These are phyloP conservation scores for Warburgia ugandensis DNA, from an alignment of 164 flowering plant species.

Conservation along the genomic window DNA sequence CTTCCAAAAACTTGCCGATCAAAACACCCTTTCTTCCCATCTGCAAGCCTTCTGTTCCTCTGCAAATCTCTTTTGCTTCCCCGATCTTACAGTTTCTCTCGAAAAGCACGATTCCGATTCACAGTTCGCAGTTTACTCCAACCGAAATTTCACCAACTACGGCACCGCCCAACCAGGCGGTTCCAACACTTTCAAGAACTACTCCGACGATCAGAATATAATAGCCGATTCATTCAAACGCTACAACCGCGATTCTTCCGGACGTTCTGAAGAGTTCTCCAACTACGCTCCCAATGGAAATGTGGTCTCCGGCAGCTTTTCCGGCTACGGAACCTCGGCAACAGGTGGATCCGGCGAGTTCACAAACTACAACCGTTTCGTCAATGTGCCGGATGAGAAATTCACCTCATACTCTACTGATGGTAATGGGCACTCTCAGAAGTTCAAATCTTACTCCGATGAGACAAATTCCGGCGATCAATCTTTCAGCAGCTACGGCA, in stretches of 20 bases:
- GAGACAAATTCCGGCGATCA: constrained; percentile 54
- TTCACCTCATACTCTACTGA: constrained; percentile 50
- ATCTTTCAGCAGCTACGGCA: constrained; percentile 49
- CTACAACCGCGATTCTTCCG: constrained; percentile 45
- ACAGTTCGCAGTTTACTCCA: constrained; percentile 33
- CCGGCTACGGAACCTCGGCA: constrained; percentile 40
- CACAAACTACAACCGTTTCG: constrained; percentile 34
- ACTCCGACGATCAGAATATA: constrained; percentile 50
- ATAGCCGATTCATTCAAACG: constrained; percentile 41
- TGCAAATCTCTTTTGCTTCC: constrained; percentile 73
- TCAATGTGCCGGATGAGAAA: constrained; percentile 51
- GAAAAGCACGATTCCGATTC: constrained; percentile 36
- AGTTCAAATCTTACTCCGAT: constrained; percentile 40
- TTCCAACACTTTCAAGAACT: constrained; percentile 60
- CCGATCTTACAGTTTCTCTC: constrained; percentile 40
- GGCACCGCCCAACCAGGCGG: constrained; percentile 45
- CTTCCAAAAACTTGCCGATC: constrained; percentile 49
- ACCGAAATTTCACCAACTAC: constrained; percentile 75
- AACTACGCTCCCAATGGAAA: constrained; percentile 50
- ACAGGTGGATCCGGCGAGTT: constrained; percentile 62
- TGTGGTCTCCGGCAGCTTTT: constrained; percentile 46
- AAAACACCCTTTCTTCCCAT: constrained; percentile 35
- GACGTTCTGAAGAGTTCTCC: constrained; percentile 47
- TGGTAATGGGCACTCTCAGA: constrained; percentile 15
- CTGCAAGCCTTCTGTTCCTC: constrained; percentile 58